A percentile compares a stretch with the other conserved stretches of the same genome.
These are phyloP conservation scores for Claviceps digitariae DNA, from an alignment of 2,329 filamentous ascomycete genomes.

Conservation along the genomic window DNA sequence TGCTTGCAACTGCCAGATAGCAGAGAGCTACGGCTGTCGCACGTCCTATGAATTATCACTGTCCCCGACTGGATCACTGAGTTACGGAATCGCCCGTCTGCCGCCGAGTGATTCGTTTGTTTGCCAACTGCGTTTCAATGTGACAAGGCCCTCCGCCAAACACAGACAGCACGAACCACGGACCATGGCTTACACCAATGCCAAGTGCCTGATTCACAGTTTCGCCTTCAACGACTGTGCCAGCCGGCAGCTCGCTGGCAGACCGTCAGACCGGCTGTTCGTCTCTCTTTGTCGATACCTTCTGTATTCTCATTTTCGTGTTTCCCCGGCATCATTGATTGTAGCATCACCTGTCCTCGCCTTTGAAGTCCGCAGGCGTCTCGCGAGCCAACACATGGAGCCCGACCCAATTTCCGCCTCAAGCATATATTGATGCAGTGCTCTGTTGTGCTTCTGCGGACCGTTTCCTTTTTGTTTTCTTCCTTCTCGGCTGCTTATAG, in stretches of 20 bases:
- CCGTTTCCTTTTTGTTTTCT: too few relatives aligned
- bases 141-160: neutral
- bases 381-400: neutral
- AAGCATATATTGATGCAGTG: neutral
- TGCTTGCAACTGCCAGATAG: neutral
- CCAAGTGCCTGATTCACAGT: constrained; percentile 4
- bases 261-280: neutral
- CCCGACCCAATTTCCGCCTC: neutral
- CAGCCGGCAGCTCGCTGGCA: constrained; percentile 3
- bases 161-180: neutral
- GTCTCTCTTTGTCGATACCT: neutral
- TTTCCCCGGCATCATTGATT: neutral
- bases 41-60: neutral
- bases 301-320: neutral
- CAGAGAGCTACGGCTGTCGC: neutral
- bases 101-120: neutral
- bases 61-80: neutral
- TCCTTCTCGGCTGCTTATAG: neutral
- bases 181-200: constrained; percentile 3
- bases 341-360: neutral
- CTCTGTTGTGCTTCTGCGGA: neutral
- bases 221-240: neutral
- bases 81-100: neutral
- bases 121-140: constrained; percentile 1
- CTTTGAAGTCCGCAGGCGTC: neutral